These are phyloP conservation scores for Astraeus odoratus DNA, from an alignment of 768 basidiomycete genomes.

Conservation along the genomic window DNA sequence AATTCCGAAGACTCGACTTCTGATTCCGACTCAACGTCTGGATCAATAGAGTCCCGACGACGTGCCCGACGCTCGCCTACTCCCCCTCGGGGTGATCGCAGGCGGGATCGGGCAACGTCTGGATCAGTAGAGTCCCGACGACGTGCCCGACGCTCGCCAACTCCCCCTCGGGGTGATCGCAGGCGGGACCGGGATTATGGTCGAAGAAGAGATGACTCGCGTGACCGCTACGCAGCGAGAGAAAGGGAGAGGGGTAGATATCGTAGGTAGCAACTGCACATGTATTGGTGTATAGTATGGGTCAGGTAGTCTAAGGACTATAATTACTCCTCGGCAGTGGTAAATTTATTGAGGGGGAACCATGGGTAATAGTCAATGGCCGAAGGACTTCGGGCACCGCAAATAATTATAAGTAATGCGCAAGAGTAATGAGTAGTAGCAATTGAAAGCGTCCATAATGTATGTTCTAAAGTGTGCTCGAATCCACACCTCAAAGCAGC, in stretches of 20 bases:
- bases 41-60: slow-evolving; percentile 25
- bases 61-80: slow-evolving; percentile 24
- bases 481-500: no score
- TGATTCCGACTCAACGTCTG: slow-evolving; percentile 33
- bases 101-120: slow-evolving; percentile 16
- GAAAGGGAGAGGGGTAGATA: slow-evolving; percentile 9
- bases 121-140: slow-evolving; percentile 30
- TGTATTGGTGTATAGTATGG: slow-evolving; percentile 14
- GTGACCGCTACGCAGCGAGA: slow-evolving; percentile 8
- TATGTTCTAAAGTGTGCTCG: no score
- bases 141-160: slow-evolving; percentile 23
- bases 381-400: no score
- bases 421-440: no score
- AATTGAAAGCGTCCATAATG: no score
- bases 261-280: no score
- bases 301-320: slow-evolving; percentile 19
- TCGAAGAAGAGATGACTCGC: slow-evolving; percentile 21
- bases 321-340: no score
- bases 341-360: no score
- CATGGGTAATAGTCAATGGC: no score
- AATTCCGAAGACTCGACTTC: slow-evolving; percentile 25
- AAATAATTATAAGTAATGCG: no score
- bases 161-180: slow-evolving; percentile 27
- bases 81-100: slow-evolving; percentile 27
- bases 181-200: slow-evolving; percentile 15